Percentiles rank a stretch among this genome's conserved stretches.
These are phyloP conservation scores for Sporothrix dimorphospora DNA, from an alignment of 2,329 filamentous ascomycete species.

Conservation along the genomic window DNA sequence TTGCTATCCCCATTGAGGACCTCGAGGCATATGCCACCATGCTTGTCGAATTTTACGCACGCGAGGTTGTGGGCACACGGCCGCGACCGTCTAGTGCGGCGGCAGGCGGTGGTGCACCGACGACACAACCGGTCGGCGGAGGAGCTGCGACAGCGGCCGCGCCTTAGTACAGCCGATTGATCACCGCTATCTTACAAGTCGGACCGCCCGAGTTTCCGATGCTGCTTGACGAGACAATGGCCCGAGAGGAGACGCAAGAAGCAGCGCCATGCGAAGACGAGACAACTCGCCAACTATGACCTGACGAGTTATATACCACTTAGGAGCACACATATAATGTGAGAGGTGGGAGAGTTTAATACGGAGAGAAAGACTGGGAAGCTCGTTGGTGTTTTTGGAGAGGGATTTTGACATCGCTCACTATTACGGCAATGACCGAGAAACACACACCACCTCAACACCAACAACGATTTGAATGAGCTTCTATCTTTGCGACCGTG, in stretches of 20 bases:
- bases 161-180: background rate
- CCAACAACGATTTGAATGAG: background rate
- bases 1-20: slow-evolving; percentile 91
- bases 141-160: background rate
- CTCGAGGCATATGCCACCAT: slow-evolving; percentile 97
- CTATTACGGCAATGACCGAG: background rate
- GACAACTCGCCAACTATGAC: background rate
- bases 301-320: background rate
- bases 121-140: background rate
- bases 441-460: background rate
- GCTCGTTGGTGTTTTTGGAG: background rate
- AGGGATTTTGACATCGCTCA: background rate
- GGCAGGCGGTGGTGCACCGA: background rate
- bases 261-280: background rate
- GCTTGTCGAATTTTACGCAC: slow-evolving; percentile 96
- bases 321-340: background rate
- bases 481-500: background rate
- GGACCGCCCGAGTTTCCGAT: background rate
- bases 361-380: background rate
- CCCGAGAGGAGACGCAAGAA: background rate
- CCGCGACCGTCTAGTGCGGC: slow-evolving; percentile 27
- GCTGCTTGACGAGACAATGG: background rate
- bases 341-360: background rate
- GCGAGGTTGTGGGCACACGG: slow-evolving; percentile 71
- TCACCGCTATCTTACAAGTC: background rate